phyloP scores from a whole-genome alignment of 352 stramenopile genomes.

The Phytophthora boehmeriae region DNA sequence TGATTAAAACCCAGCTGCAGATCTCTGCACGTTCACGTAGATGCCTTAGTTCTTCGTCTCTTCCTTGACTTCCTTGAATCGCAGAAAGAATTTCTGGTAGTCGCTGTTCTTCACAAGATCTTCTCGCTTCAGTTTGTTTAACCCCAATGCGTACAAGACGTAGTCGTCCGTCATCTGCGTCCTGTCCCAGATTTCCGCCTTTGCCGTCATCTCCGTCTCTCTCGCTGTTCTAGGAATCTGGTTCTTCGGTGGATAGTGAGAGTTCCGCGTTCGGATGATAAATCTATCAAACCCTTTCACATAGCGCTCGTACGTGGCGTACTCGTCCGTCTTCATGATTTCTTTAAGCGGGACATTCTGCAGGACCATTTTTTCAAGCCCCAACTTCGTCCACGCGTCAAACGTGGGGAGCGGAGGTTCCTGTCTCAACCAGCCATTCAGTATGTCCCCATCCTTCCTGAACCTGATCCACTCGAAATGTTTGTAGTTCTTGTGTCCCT shows the following conservation, averaged over 20 bases:
- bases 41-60: too few species aligned
- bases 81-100: too few species aligned
- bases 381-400: too few species aligned
- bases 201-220: background rate
- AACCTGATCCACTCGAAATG: background rate
- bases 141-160: background rate
- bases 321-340: background rate
- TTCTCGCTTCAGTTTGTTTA: background rate
- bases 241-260: background rate
- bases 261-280: too few species aligned
- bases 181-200: constrained; percentile 1
- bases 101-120: background rate
- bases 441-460: too few species aligned
- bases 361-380: too few species aligned
- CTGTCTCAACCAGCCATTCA: too few species aligned
- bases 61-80: too few species aligned
- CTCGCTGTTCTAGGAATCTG: background rate
- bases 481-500: background rate
- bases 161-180: background rate
- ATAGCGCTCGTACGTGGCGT: background rate
- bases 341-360: background rate
- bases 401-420: too few species aligned
- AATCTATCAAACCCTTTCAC: background rate
- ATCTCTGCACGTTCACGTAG: too few species aligned
- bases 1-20: too few species aligned